These are phyloP conservation scores for Candida quercuum DNA, from an alignment of 805 yeast genomes.

Conservation along the genomic window DNA sequence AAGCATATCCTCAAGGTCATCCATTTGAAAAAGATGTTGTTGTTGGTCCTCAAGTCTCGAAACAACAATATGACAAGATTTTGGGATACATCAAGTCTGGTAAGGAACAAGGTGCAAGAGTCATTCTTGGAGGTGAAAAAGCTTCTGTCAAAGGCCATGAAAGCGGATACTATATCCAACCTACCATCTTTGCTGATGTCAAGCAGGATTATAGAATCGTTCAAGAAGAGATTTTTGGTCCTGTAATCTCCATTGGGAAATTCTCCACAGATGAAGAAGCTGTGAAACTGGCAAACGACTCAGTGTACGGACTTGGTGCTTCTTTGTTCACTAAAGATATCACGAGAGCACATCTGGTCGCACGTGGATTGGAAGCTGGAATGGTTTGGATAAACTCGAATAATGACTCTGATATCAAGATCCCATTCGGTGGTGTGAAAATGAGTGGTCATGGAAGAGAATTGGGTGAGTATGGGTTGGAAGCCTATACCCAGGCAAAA, in stretches of 20 bases:
- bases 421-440: conserved; percentile 70
- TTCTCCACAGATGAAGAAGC: conserved; percentile 41
- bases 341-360: conserved; percentile 33
- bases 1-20: conserved; percentile 37
- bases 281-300: conserved; percentile 35
- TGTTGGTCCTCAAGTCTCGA: conserved; percentile 55
- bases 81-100: conserved; percentile 43
- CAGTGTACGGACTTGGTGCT: conserved; percentile 43
- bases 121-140: conserved; percentile 38
- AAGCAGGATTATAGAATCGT: conserved; percentile 35
- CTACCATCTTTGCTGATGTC: conserved; percentile 44
- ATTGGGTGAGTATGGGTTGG: conserved; percentile 60
- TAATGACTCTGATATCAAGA: conserved; percentile 48
- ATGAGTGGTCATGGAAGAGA: conserved; percentile 65
- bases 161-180: conserved; percentile 36
- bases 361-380: conserved; percentile 38
- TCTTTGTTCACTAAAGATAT: conserved; percentile 37
- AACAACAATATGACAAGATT: conserved; percentile 41
- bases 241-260: conserved; percentile 40
- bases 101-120: conserved; percentile 47
- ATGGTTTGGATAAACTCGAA: conserved; percentile 57
- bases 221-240: conserved; percentile 48
- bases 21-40: conserved; percentile 37
- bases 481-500: conserved; percentile 58
- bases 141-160: conserved; percentile 23